Evolutionary conservation across 208 protist genomes (phyloP).

Genomic region (Crithidia sp.): DNA sequence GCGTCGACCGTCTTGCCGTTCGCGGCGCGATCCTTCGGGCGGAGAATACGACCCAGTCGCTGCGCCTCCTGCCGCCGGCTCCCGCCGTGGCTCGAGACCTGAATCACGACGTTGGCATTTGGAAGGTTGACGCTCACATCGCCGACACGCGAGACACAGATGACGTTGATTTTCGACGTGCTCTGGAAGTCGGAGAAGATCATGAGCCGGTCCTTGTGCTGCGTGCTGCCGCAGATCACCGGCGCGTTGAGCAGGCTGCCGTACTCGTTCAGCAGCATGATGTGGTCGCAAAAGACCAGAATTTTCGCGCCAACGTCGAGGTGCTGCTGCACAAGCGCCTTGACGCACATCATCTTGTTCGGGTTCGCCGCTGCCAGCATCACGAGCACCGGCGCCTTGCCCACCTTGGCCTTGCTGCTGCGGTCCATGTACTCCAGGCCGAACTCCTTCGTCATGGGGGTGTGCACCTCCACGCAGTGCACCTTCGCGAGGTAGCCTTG

Average conservation of each 20-base stretch:
- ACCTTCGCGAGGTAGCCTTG: constrained; percentile 98
- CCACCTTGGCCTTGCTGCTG: constrained; percentile 31
- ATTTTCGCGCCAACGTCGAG: constrained; percentile 95
- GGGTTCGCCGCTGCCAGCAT: constrained; percentile 88
- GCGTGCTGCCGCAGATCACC: constrained; percentile 96
- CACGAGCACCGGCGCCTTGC: constrained; percentile 61
- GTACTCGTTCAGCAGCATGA: constrained; percentile 96
- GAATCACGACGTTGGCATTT: constrained; percentile 99
- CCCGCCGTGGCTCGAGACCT: constrained; percentile 97
- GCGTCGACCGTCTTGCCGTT: constrained; percentile 94
- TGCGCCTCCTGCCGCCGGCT: constrained; percentile 96
- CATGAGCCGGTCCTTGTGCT: constrained; percentile 91
- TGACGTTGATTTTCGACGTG: constrained; percentile 88
- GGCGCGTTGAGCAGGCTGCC: constrained; percentile 83
- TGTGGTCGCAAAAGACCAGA: constrained; percentile 99
- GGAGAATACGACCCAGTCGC: constrained; percentile 96
- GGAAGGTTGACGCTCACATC: constrained; percentile 99
- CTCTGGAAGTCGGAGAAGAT: constrained; percentile 95
- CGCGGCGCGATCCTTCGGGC: constrained; percentile 81
- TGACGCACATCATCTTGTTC: constrained; percentile 89
- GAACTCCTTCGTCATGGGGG: constrained; percentile 97
- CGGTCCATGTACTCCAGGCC: constrained; percentile 89
- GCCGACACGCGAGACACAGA: constrained; percentile 98
- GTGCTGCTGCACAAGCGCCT: constrained; percentile 95
- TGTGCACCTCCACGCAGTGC: constrained; percentile 98